A percentile compares a stretch with the other conserved stretches of the same genome.
phyloP scores from a whole-genome alignment of 1,284 basidiomycete species.

The Apiotrichum montevideense region DNA sequence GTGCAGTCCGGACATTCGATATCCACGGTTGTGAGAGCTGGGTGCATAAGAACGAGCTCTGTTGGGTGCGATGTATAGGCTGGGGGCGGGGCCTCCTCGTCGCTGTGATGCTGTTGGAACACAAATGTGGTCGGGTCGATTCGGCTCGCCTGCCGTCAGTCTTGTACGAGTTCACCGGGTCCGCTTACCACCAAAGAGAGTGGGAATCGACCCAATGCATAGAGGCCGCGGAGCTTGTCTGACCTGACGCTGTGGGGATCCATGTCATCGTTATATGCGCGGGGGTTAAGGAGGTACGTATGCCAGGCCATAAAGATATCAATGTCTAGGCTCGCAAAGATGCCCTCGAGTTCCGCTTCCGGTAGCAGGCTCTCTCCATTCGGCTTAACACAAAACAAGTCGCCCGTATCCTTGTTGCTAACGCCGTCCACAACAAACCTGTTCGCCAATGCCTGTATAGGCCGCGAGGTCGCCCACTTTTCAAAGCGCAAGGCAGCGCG shows the following conservation, averaged over 20 bases:
- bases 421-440: too few species aligned
- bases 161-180: background rate
- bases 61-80: constrained; percentile 4
- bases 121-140: constrained; percentile 14
- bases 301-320: constrained; percentile 37
- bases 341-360: background rate
- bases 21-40: background rate
- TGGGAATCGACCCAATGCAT: constrained; percentile 14
- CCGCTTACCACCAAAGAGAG: constrained; percentile 14
- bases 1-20: constrained; percentile 17
- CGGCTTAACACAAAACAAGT: background rate
- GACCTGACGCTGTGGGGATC: background rate
- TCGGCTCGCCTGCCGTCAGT: background rate
- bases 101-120: constrained; percentile 4
- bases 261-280: constrained; percentile 21
- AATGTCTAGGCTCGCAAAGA: constrained; percentile 13
- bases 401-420: too few species aligned
- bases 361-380: background rate
- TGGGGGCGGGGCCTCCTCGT: background rate
- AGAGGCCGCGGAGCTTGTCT: constrained; percentile 5
- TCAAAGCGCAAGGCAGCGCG: constrained; percentile 13
- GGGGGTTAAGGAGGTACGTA: constrained; percentile 35
- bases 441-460: background rate
- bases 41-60: constrained; percentile 9
- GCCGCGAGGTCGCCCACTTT: constrained; percentile 4